These are phyloP conservation scores for Sporisorium sorghi DNA, from an alignment of 1,284 basidiomycete genomes.

Conservation along the genomic window DNA sequence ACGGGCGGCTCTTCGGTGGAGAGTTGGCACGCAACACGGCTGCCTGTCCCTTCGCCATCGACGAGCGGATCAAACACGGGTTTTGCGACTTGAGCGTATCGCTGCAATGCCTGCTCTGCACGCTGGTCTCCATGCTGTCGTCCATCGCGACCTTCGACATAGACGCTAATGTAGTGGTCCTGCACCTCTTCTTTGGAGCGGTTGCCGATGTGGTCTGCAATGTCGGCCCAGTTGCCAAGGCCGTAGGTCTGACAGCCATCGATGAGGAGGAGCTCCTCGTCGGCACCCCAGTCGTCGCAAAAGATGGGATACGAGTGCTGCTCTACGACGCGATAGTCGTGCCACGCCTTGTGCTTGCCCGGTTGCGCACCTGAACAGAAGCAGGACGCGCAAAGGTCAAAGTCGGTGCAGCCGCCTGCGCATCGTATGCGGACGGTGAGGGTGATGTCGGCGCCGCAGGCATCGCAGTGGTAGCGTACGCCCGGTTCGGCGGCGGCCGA, in stretches of 20 bases:
- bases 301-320: conserved; percentile 97
- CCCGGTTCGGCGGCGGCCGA: conserved; percentile 64
- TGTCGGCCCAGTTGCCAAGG: conserved; percentile 96
- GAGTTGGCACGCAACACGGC: conserved; percentile 43
- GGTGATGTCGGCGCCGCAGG: conserved; percentile 68
- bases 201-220: conserved; percentile 94
- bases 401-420: conserved; percentile 69
- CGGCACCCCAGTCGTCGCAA: conserved; percentile 94
- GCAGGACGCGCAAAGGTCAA: conserved; percentile 74
- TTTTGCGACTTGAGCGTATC: conserved; percentile 21
- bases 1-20: conserved; percentile 55
- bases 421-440: conserved; percentile 67
- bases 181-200: conserved; percentile 94
- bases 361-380: conserved; percentile 94
- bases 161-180: conserved; percentile 85
- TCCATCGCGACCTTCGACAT: conserved; percentile 74
- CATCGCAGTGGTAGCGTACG: conserved; percentile 68
- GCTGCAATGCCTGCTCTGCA: conserved; percentile 42
- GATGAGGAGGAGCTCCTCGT: conserved; percentile 93
- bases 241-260: conserved; percentile 91
- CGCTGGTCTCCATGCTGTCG: conserved; percentile 50
- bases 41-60: conserved; percentile 46
- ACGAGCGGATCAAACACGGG: conserved; percentile 34
- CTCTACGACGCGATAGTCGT: conserved; percentile 93
- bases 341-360: conserved; percentile 84